A percentile compares a stretch with the other conserved stretches of the same genome.
These are phyloP conservation scores for Cystofilobasidium ferigula DNA, from an alignment of 768 basidiomycete genomes.

Conservation along the genomic window DNA sequence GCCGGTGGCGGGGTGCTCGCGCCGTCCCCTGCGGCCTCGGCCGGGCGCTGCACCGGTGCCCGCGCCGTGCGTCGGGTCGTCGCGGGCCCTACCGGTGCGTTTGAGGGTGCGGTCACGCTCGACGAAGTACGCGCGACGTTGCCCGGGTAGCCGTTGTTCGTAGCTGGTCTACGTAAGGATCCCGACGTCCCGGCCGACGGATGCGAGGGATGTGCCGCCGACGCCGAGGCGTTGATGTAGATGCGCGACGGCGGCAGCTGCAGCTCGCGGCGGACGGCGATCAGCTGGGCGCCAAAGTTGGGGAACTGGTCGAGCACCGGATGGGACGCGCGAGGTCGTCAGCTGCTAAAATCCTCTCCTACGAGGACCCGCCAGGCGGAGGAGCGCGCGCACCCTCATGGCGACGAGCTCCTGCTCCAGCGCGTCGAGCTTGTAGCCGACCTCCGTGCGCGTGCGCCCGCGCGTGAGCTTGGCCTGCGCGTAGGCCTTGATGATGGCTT, in stretches of 20 bases:
- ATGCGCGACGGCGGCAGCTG: constrained; percentile 7
- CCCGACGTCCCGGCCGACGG: not conserved
- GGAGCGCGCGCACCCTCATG: constrained; percentile 6
- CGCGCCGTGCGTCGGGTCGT: not conserved
- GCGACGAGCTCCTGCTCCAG: constrained; percentile 16
- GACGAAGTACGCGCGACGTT: not conserved
- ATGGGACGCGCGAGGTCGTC: not conserved
- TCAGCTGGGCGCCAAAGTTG: constrained; percentile 5
- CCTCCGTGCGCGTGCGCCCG: constrained; percentile 1
- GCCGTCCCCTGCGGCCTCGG: not conserved
- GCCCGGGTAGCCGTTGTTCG: too few relatives aligned
- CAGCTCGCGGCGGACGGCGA: constrained; percentile 7
- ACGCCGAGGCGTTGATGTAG: not conserved
- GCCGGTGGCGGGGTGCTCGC: constrained; percentile 9
- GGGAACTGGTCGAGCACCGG: constrained; percentile 5
- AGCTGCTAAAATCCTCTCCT: not conserved
- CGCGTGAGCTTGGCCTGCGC: not conserved
- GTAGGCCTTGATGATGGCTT: constrained; percentile 12
- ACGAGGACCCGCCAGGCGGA: not conserved
- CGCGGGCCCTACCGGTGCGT: not conserved
- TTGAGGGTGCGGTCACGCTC: not conserved
- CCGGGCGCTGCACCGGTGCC: constrained; percentile 1
- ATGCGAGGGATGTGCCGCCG: not conserved
- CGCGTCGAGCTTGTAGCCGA: constrained; percentile 11
- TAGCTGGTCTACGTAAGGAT: not conserved